Evolutionary conservation across 2,329 filamentous ascomycete genomes (phyloP), one percentile per base, ranked within the genome.

Genomic region (Tolypocladium ovalisporum): DNA sequence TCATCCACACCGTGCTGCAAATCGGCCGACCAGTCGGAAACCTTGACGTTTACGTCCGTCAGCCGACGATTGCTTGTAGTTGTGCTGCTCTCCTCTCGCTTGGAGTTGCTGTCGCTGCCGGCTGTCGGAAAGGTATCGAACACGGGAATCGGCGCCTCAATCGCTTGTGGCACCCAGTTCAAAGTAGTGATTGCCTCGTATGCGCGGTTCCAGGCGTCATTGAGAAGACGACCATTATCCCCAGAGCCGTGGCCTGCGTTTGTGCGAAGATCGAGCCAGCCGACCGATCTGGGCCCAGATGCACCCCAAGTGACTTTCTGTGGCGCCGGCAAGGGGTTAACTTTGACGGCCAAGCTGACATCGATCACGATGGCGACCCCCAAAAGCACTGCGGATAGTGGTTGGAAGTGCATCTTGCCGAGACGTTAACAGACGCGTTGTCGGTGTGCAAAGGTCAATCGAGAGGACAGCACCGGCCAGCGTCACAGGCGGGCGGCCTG

Each of bases 1-100:
- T 82, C 79, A 57, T 82, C 77, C 27, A 82, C 79, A 4, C 78
- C 79, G 61, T 82, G 79, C 63, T 81, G 74, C 35, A 83, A 69
- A 58, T 78, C 72, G 4, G 76, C 78, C 15, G 72, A 60, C 47
- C 65, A 65, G 62, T 83, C 70, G 8, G 70, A 61, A 32, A 84
- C 68, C 8, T 74, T 67, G 51, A 83, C 68, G 32, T 76, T 70
- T 40, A 83, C 69, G 15, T 67, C 68, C 5, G 62, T 72, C n/a
- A 83, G 66, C 54, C 59, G 61, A 57, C 27, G 62, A 67, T 37
- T 35, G 39, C 36, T n/a, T 4, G 27, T 52, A 24, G 42, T n/a
- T 9, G 34, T 52, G 12, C 19, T 34, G 36, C 27, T 51, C 3
- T 19, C 47, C 19, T 35, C n/a, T 22, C 71, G 70, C 65, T 71